Conservation (phyloP, 192 early-diverging fungal species). For the Chytriomyces sp. region DNA sequence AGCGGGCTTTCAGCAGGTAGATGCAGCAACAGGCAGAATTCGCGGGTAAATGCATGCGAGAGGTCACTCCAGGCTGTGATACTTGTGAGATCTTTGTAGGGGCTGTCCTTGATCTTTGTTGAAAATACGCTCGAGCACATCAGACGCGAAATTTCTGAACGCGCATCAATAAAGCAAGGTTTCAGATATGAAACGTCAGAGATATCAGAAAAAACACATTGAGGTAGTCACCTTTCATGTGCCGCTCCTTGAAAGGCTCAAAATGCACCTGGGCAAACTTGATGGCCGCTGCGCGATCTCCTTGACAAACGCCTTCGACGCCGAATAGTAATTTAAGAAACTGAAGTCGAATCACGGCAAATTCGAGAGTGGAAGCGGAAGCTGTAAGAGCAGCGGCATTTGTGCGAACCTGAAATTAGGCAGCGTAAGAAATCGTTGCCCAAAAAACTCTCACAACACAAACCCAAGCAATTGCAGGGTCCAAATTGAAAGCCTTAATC, state of each 20-base stretch:
- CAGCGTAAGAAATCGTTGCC: too few species aligned
- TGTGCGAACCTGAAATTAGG: not conserved
- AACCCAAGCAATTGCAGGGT: slow-evolving; percentile 80
- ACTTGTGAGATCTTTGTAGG: slow-evolving; percentile 63
- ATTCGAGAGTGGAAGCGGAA: slow-evolving; percentile 76
- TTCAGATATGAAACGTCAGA: not conserved
- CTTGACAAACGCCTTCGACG: not conserved
- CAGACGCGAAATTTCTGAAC: slow-evolving; percentile 63
- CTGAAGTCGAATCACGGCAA: slow-evolving; percentile 78
- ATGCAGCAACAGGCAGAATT: slow-evolving; percentile 78
- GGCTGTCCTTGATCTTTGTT: slow-evolving; percentile 46
- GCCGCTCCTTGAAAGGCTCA: slow-evolving; percentile 61
- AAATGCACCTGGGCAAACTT: slow-evolving; percentile 77
- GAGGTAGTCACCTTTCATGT: slow-evolving; percentile 65
- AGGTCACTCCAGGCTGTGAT: slow-evolving; percentile 66
- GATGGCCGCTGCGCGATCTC: slow-evolving; percentile 63
- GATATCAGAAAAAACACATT: slow-evolving; percentile 1
- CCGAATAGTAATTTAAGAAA: slow-evolving; percentile 76
- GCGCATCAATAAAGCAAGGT: not conserved
- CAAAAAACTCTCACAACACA: not conserved
- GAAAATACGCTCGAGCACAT: slow-evolving; percentile 57
- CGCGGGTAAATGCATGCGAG: slow-evolving; percentile 70
- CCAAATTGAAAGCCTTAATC: slow-evolving; percentile 65
- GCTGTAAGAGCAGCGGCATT: slow-evolving; percentile 62
- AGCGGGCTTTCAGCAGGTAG: slow-evolving; percentile 76